Base-by-base conservation (phyloP, 805 yeast species). In the Yarrowia divulgata region DNA sequence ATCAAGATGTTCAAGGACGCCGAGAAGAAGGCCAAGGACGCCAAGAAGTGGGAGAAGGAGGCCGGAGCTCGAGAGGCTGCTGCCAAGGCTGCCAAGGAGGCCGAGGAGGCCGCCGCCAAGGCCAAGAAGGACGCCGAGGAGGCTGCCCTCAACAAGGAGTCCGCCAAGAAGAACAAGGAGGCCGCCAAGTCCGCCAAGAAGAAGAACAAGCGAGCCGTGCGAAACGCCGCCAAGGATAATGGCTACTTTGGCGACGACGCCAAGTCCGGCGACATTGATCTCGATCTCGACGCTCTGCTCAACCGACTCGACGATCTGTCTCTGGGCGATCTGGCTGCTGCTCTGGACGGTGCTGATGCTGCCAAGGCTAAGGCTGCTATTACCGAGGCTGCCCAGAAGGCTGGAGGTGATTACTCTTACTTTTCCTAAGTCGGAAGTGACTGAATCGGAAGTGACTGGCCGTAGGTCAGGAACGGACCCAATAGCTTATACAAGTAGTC, bases 61-160 rank as follows among this genome's bases (percentile, higher is more conserved):
- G 97, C 98, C 68, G 98, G 97, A 75, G 88, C 97, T 40, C 90
- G 98, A 85, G 89, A 92, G 79, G 98, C 96, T 73, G 97, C 97
- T 71, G 99, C 92, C 81, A 90, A 85, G 77, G 97, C 94, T 64
- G 89, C 90, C 79, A 88, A 87, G 70, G 89, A 89, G 81, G 89
- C 88, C 78, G 97, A 90, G 75, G 97, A 90, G 67, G 98, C 90
- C 76, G 97, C 91, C 77, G 87, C 83, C 73, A 91, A 90, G 74
- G 87, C 87, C 75, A 88, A 86, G 73, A 88, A 87, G 77, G 95
- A 90, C 71, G 96, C 88, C 64, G 93, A 88, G 71, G 79, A 82
- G 67, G 84, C 86, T 37, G 87, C 87, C 78, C 85, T 83, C 69
- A 86, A 85, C 72, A 84, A 89, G 77, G 91, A 88, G 80, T 87